phyloP scores from a whole-genome alignment of 345 rosid genomes.

The Populus nigra region DNA sequence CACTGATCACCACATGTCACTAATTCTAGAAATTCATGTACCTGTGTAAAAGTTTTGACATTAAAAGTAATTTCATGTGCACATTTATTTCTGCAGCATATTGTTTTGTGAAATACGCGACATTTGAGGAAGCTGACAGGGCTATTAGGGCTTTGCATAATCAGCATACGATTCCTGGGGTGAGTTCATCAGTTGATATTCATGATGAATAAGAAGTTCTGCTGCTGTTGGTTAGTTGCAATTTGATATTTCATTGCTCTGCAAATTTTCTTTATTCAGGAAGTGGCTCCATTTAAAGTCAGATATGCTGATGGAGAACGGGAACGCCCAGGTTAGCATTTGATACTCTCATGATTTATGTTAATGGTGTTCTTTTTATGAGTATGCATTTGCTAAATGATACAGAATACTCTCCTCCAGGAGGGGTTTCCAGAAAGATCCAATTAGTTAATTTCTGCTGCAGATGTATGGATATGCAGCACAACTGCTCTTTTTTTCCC shows the following conservation, averaged over 20 bases:
- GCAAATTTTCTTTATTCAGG: conserved; percentile 39
- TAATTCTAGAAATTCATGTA: background rate
- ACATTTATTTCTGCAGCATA: conserved; percentile 49
- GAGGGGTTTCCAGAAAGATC: too few relatives aligned
- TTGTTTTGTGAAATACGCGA: conserved; percentile 82
- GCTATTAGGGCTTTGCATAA: conserved; percentile 70
- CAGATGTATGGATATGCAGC: too few relatives aligned
- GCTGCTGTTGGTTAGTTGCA: conserved; percentile 4
- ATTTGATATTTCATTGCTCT: conserved; percentile 8
- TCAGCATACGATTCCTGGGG: conserved; percentile 73
- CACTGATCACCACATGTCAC: background rate
- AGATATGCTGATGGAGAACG: conserved; percentile 73
- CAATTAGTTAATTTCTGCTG: too few relatives aligned
- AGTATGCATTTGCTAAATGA: background rate
- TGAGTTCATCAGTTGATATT: conserved; percentile 35
- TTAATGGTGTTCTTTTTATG: background rate
- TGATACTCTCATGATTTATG: background rate
- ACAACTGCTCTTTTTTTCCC: too few relatives aligned
- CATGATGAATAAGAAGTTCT: background rate
- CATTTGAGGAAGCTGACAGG: conserved; percentile 58
- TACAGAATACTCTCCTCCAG: too few relatives aligned
- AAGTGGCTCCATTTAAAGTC: conserved; percentile 55
- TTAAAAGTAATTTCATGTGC: background rate
- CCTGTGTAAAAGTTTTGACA: background rate
- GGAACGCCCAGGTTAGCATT: conserved; percentile 45